Evolutionary conservation across 2,329 filamentous ascomycete species (phyloP).

Genomic region (Aplosporella prunicola): DNA sequence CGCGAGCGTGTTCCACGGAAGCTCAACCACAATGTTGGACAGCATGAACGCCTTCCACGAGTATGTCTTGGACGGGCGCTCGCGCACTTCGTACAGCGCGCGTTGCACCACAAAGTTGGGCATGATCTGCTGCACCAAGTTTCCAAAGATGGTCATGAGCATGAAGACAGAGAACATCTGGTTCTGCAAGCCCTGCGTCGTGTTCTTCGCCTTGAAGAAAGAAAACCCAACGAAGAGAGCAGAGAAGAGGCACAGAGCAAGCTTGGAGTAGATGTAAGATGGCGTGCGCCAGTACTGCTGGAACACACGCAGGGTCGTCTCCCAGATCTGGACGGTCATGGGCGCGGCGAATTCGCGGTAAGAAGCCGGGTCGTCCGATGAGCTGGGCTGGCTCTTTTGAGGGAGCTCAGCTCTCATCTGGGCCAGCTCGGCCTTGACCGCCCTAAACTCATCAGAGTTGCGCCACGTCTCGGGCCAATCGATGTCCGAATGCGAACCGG

Average conservation of each 20-base stretch:
- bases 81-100: conserved; percentile 71
- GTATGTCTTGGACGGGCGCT: conserved; percentile 71
- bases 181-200: conserved; percentile 67
- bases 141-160: conserved; percentile 62
- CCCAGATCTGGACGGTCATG: conserved; percentile 56
- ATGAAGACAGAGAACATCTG: conserved; percentile 76
- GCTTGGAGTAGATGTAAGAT: conserved; percentile 80
- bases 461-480: conserved; percentile 44
- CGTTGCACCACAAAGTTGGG: conserved; percentile 71
- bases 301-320: conserved; percentile 67
- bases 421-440: conserved; percentile 37
- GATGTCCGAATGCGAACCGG: conserved; percentile 39
- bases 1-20: conserved; percentile 68
- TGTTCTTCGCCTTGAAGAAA: conserved; percentile 60
- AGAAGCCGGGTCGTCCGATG: conserved; percentile 40
- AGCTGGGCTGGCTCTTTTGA: conserved; percentile 26
- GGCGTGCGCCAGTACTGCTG: conserved; percentile 89
- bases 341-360: conserved; percentile 76
- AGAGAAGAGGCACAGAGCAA: conserved; percentile 53
- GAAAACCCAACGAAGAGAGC: conserved; percentile 70
- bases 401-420: conserved; percentile 34
- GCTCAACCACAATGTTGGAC: conserved; percentile 67
- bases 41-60: conserved; percentile 74
- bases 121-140: conserved; percentile 67
- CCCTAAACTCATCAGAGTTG: conserved; percentile 36